Evolutionary conservation across 495 filamentous ascomycete species (phyloP).

Genomic region (Xylona heveae): DNA sequence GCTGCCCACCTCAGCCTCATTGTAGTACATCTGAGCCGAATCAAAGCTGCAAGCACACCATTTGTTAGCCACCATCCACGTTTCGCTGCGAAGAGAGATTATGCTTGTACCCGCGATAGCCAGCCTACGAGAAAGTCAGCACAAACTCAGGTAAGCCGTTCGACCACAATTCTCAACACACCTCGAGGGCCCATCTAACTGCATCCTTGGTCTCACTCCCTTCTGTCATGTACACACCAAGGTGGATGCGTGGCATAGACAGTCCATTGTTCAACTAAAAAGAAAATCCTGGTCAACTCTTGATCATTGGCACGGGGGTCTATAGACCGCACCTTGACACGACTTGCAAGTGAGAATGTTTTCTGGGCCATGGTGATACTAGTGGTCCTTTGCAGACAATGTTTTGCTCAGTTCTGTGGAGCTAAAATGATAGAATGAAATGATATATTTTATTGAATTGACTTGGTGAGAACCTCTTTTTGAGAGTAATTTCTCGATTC

Average conservation of each 20-base stretch:
- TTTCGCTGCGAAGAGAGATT: no score
- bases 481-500: no score
- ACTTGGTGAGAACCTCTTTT: no score
- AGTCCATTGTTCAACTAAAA: conserved; percentile 32
- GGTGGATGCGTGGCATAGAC: conserved; percentile 40
- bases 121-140: conserved; percentile 8
- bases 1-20: conserved; percentile 34
- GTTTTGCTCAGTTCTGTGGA: no score
- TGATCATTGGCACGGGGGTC: no score
- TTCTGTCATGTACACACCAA: conserved; percentile 42
- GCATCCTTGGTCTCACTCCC: conserved; percentile 24
- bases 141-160: conserved; percentile 6
- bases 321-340: conserved; percentile 12
- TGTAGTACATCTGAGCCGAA: conserved; percentile 40
- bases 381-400: no score
- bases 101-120: conserved; percentile 14
- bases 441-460: no score
- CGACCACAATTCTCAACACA: conserved; percentile 2
- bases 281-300: no score
- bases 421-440: no score
- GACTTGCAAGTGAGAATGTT: conserved; percentile 12
- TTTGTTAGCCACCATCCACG: no score
- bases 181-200: conserved; percentile 27
- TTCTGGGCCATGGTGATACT: conserved; percentile 13
- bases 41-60: conserved; percentile 24